Percentiles rank a stretch among this genome's conserved stretches.
Evolutionary conservation across 352 stramenopile genomes (phyloP).

Genomic region (Stramenopiles sp.): DNA sequence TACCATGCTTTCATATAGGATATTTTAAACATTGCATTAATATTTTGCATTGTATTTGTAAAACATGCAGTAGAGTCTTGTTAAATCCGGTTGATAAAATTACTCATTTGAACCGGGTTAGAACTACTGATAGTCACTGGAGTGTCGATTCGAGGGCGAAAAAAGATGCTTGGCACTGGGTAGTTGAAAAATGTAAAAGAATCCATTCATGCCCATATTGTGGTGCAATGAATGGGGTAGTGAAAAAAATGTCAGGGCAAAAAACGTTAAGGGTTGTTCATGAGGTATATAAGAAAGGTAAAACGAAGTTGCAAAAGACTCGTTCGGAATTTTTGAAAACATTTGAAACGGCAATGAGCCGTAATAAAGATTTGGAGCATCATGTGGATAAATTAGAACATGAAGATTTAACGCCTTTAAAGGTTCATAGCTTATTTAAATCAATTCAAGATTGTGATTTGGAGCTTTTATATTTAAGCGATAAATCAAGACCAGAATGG

Average conservation of each 20-base stretch:
- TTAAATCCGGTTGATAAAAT: constrained; percentile 65
- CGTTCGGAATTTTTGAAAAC: constrained; percentile 9
- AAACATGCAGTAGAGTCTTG: constrained; percentile 79
- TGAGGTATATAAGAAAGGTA: constrained; percentile 78
- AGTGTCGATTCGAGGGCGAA: constrained; percentile 44
- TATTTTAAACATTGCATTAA: constrained; percentile 96
- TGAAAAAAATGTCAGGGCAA: constrained; percentile 86
- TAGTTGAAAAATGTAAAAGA: constrained; percentile 91
- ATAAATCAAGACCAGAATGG: constrained; percentile 67
- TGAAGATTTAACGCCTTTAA: constrained; percentile 56
- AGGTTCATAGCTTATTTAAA: constrained; percentile 14
- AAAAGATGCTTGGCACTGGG: constrained; percentile 59
- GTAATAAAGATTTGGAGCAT: constrained; percentile 3
- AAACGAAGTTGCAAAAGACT: constrained; percentile 15
- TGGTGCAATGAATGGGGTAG: constrained; percentile 77
- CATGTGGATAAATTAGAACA: constrained; percentile 20
- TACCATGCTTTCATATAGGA: constrained; percentile 98
- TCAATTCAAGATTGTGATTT: constrained; percentile 27
- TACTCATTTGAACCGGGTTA: constrained; percentile 58
- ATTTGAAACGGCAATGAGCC: neutral
- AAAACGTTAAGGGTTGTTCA: constrained; percentile 95
- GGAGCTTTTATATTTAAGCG: constrained; percentile 25
- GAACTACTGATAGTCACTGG: constrained; percentile 41
- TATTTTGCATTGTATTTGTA: constrained; percentile 94
- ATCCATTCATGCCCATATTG: constrained; percentile 80